Evolutionary conservation across 2,329 filamentous ascomycete genomes (phyloP), one percentile per base, ranked within the genome.

Genomic region (Beauveria brongniartii): DNA sequence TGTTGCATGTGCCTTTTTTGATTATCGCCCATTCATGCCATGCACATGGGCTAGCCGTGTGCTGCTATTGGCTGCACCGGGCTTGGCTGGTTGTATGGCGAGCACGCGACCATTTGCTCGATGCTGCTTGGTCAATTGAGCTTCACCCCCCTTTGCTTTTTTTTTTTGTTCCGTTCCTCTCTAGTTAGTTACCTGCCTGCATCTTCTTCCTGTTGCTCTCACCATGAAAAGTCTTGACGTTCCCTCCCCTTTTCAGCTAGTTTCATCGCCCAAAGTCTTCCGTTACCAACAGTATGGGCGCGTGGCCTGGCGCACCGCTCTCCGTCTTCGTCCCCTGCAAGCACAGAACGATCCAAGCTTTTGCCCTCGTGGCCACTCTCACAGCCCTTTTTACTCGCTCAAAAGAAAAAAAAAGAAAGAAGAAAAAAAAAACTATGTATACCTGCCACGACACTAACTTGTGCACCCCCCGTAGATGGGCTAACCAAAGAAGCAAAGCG

Each of bases 101-200:
- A 75, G 73, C 73, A 75, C 73, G 73, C 73, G 73, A 75, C 73
- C 72, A 73, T 71, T 73, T 74, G 68, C 73, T 75, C 68, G 70
- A 75, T 74, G 72, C 72, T 75, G 73, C 73, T 75, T 75, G 73
- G 73, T 74, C 73, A 71, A 74, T 70, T 61, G 64, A n/a, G 48
- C 47, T 3, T 37, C 16, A 1, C 12, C 8, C 58, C 56, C 5
- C 51, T 28, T 57, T 41, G 6, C 34, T 46, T 30, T 63, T 20
- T 44, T 22, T 14, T 58, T 14, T 50, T 37, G 37, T 54, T 20
- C 54, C 48, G 28, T 28, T 28, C 8, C 28, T 9, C 28, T 28
- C 28, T 28, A 24, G 28, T 8, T 28, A 28, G 28, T 28, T 28
- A 28, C 28, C 28, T 28, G 28, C 28, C 28, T 28, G 28, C 8